Conservation (phyloP, 805 yeast species). For the Suhomyces xylopsoci region DNA sequence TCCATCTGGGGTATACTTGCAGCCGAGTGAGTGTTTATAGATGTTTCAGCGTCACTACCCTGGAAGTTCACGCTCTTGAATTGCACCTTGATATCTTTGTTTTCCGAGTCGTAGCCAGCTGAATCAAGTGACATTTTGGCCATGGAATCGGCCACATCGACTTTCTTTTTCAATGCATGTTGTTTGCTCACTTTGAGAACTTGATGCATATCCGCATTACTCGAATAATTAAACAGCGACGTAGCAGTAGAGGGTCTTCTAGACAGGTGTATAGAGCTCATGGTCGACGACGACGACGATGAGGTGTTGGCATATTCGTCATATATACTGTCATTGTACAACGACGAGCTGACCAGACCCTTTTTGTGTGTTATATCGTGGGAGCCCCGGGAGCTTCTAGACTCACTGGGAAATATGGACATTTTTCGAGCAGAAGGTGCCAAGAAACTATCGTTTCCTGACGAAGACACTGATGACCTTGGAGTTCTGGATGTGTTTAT, state of each 20-base stretch:
- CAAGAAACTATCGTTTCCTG: background rate
- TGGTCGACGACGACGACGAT: background rate
- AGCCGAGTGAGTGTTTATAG: background rate
- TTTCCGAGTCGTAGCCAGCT: background rate
- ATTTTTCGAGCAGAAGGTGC: background rate
- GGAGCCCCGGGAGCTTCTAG: conserved; percentile 4
- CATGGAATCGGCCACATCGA: background rate
- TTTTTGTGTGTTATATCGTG: background rate
- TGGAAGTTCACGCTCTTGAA: conserved; percentile 2
- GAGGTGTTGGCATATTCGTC: background rate
- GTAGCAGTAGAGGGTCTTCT: conserved; percentile 2
- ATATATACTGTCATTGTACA: background rate
- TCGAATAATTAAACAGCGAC: conserved; percentile 8
- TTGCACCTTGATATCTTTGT: conserved; percentile 1
- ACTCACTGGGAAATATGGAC: conserved; percentile 3
- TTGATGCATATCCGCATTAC: conserved; percentile 12
- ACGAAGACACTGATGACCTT: conserved; percentile 1
- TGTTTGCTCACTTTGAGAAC: conserved; percentile 12
- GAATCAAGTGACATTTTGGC: background rate
- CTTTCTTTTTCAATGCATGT: background rate
- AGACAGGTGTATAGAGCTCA: conserved; percentile 1
- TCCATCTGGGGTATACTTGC: background rate
- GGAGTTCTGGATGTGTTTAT: background rate
- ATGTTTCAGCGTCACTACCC: background rate
- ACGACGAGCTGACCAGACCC: background rate